phyloP scores from a whole-genome alignment of 257 asterid genomes.

The Verbascum thapsus region DNA sequence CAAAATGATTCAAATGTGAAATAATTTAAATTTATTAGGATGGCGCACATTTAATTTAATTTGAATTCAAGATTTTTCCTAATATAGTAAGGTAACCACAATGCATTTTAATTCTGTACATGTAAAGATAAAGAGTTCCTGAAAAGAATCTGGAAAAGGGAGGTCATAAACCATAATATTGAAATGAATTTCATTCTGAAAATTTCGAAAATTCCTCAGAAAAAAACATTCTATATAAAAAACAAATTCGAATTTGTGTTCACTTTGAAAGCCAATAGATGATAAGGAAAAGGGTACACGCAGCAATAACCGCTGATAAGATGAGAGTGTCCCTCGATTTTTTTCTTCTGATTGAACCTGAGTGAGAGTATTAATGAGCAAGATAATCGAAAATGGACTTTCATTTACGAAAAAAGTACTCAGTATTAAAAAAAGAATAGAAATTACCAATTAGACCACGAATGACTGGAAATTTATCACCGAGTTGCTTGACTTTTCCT shows the following conservation, averaged over 20 bases:
- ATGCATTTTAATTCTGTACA: conserved; percentile 28
- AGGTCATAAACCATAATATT: conserved; percentile 26
- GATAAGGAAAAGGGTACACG: conserved; percentile 91
- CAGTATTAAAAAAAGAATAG: conserved; percentile 10
- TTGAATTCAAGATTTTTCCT: background rate
- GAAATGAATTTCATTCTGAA: background rate
- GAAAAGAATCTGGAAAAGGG: conserved; percentile 13
- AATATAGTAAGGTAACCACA: conserved; percentile 8
- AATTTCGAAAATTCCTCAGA: too few relatives aligned
- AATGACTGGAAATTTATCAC: conserved; percentile 86
- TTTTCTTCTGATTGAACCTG: conserved; percentile 92
- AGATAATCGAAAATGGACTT: conserved; percentile 13
- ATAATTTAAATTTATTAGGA: too few relatives aligned
- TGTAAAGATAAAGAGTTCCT: conserved; percentile 22
- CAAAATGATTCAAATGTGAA: too few relatives aligned
- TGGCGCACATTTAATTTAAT: too few relatives aligned
- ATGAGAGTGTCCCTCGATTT: conserved; percentile 91
- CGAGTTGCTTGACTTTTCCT: conserved; percentile 86
- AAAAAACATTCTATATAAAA: conserved; percentile 1
- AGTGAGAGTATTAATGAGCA: conserved; percentile 28
- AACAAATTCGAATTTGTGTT: conserved; percentile 2
- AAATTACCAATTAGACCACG: conserved; percentile 84
- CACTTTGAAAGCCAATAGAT: conserved; percentile 97
- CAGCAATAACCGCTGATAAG: conserved; percentile 93
- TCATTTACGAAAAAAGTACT: background rate